Evolutionary conservation across 805 yeast species (phyloP).

Genomic region (Saturnispora sekii): DNA sequence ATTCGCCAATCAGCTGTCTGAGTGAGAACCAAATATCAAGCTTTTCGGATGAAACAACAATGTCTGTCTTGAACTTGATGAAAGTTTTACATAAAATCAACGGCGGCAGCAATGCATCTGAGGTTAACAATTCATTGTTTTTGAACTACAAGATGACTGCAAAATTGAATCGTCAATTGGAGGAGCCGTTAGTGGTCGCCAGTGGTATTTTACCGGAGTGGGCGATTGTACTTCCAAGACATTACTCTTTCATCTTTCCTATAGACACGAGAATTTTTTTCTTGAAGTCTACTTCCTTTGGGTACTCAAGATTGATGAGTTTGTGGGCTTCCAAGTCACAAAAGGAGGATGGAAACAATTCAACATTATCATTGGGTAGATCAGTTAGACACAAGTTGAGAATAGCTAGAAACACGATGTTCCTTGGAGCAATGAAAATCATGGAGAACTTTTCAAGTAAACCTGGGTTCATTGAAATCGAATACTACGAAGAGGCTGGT

Average conservation of each 20-base stretch:
- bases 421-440: conserved; percentile 73
- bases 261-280: conserved; percentile 69
- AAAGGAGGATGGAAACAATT: conserved; percentile 20
- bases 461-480: conserved; percentile 80
- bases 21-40: conserved; percentile 26
- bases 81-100: conserved; percentile 37
- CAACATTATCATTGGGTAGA: conserved; percentile 44
- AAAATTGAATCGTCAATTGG: conserved; percentile 76
- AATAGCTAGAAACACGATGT: conserved; percentile 56
- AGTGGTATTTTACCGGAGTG: conserved; percentile 81
- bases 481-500: conserved; percentile 87
- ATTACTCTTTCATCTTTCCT: conserved; percentile 77
- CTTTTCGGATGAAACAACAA: conserved; percentile 25
- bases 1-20: conserved; percentile 17
- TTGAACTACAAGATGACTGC: conserved; percentile 77
- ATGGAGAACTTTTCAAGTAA: conserved; percentile 64
- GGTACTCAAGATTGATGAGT: conserved; percentile 73
- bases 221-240: conserved; percentile 64
- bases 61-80: conserved; percentile 38
- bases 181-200: conserved; percentile 81
- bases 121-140: conserved; percentile 29
- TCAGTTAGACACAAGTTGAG: conserved; percentile 73
- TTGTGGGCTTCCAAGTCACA: conserved; percentile 52
- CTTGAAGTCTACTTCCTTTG: conserved; percentile 82
- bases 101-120: conserved; percentile 8